Evolutionary conservation across 345 rosid genomes (phyloP), one percentile per base, ranked within the genome.

Genomic region (Geranium brycei): DNA sequence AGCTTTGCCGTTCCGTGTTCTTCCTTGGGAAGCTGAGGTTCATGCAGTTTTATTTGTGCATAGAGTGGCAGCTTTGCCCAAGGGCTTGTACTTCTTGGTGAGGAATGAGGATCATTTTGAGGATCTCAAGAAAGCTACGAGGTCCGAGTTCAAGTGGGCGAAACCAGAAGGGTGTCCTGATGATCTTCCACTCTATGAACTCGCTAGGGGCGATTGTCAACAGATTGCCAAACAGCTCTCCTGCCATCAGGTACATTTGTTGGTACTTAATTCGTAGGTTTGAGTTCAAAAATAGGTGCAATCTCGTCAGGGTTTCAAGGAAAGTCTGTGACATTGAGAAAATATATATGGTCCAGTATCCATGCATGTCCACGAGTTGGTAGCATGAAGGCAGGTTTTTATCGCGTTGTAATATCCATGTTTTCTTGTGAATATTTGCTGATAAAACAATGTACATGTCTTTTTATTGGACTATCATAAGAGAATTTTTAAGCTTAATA

Each of bases 11-110:
- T 91, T 84, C 71, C 86, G 93, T 28, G 87, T 62, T 74, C 93
- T 88, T 62, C 71, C 95, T 1, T 91, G 95, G 95, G 91, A 88
- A 71, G 90, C 95, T 3, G 81, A 88, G 79, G 89, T 91, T 73
- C 97, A 91, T 75, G 89, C 91, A 64, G 91, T 81, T 31, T 64
- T 91, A 68, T 91, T 91, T 79, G 91, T 91, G 60, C 97, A 88
- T 57, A 83, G 91, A 63, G 95, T 88, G 62, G 65, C 65, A 1
- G 88, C 89, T 60, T 71, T 91, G 68, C 84, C 87, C 6, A 81
- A 79, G 64, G 97, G 97, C 32, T 77, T 88, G 83, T 86, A 91
- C 72, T 86, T 88, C 69, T 73, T 91, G 73, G 87, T 86, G 64
- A 91, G 97, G 69, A 91, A 91, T 59, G 88, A 88, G 73, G 95